phyloP scores from a whole-genome alignment of 768 basidiomycete genomes.

The Leccinum olivaceopallidum region DNA sequence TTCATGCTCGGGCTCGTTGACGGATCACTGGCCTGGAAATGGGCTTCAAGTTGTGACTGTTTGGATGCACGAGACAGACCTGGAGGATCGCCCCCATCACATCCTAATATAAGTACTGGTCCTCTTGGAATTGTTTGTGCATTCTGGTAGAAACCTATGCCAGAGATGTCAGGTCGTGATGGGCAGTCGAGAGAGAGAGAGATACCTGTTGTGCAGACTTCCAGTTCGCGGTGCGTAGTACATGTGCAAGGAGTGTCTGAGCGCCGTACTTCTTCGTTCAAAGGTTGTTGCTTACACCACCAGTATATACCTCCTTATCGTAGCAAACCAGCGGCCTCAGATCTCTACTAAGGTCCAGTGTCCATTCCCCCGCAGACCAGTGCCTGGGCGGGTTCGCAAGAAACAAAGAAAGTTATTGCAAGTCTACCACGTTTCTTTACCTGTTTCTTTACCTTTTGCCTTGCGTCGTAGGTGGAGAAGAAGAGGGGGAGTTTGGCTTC shows the following conservation, averaged over 20 bases:
- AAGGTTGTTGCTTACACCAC: constrained; percentile 69
- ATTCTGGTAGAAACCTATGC: constrained; percentile 73
- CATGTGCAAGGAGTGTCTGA: constrained; percentile 85
- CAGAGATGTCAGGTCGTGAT: constrained; percentile 4
- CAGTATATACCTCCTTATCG: too few relatives aligned
- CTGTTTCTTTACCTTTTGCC: too few relatives aligned
- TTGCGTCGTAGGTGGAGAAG: too few relatives aligned
- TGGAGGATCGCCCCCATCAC: constrained; percentile 80
- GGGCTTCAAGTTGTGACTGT: constrained; percentile 3
- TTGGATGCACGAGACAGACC: constrained; percentile 37
- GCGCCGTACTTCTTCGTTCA: constrained; percentile 79
- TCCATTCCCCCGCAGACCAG: too few relatives aligned
- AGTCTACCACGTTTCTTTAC: too few relatives aligned
- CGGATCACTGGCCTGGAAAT: constrained; percentile 65
- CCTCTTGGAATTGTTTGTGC: constrained; percentile 82
- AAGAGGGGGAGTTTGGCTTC: too few relatives aligned
- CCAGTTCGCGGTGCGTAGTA: constrained; percentile 71
- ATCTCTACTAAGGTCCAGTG: too few relatives aligned
- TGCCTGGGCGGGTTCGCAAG: too few relatives aligned
- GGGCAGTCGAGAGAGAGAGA: background rate
- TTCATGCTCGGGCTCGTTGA: constrained; percentile 63
- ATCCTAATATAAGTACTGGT: constrained; percentile 82
- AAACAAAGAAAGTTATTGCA: too few relatives aligned
- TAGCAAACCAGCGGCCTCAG: too few relatives aligned
- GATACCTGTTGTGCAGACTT: constrained; percentile 55